Conservation (phyloP, 2,329 filamentous ascomycete genomes). For the Neonectria ditissima region DNA sequence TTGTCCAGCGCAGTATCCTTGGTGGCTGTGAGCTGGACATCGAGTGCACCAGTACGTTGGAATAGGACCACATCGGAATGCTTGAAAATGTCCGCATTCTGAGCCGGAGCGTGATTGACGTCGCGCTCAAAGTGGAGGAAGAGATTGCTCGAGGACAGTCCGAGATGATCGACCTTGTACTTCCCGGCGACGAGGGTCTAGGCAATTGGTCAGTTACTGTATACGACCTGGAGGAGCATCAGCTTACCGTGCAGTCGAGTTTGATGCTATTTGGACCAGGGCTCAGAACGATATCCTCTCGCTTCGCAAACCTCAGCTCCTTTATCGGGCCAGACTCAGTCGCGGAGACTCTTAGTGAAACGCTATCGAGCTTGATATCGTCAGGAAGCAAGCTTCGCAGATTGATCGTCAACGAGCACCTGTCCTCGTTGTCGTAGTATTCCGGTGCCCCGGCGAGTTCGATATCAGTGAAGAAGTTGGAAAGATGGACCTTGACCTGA, state of each 20-base stretch:
- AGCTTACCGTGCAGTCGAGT: constrained; percentile 52
- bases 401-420: constrained; percentile 76
- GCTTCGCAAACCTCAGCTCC: constrained; percentile 62
- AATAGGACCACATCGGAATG: constrained; percentile 78
- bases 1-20: constrained; percentile 83
- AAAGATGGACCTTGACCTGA: constrained; percentile 75
- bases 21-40: constrained; percentile 74
- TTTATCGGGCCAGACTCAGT: constrained; percentile 66
- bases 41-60: constrained; percentile 75
- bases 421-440: constrained; percentile 79
- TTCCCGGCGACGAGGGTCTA: constrained; percentile 76
- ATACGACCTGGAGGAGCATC: neutral
- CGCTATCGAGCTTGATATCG: constrained; percentile 72
- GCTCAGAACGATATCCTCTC: constrained; percentile 48
- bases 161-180: constrained; percentile 80
- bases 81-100: constrained; percentile 64
- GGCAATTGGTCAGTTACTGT: constrained; percentile 42
- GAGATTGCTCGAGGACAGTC: constrained; percentile 73
- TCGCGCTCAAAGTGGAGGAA: constrained; percentile 74
- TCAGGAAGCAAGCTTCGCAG: constrained; percentile 80
- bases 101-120: constrained; percentile 59
- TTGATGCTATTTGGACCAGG: constrained; percentile 61
- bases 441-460: constrained; percentile 74
- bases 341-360: constrained; percentile 72
- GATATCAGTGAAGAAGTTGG: constrained; percentile 79